Conservation (phyloP, 805 yeast species). For the Saccharomycopsis lassenensis region DNA sequence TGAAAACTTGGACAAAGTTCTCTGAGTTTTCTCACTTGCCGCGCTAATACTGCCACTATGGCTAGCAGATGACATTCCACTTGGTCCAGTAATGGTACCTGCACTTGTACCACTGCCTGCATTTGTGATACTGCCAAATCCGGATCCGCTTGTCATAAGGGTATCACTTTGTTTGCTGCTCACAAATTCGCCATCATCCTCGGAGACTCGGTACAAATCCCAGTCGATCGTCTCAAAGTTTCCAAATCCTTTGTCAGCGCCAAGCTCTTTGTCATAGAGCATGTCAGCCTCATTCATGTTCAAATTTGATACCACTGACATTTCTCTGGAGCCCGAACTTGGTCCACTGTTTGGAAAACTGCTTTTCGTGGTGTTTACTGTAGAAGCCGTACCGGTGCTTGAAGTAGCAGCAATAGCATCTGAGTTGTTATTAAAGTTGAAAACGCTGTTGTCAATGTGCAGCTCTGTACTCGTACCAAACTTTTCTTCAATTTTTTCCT, state of each 20-base stretch:
- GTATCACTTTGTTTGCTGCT: background rate
- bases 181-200: constrained; percentile 12
- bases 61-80: no score
- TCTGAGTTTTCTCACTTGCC: no score
- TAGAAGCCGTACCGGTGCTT: background rate
- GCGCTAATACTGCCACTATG: no score
- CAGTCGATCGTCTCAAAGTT: constrained; percentile 1
- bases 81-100: no score
- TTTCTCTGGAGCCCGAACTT: no score
- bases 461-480: no score
- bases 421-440: background rate
- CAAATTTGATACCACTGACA: constrained; percentile 4
- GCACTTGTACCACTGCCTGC: no score
- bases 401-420: background rate
- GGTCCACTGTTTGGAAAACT: no score
- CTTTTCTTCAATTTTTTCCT: no score
- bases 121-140: constrained; percentile 1
- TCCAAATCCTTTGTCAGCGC: background rate
- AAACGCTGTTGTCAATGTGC: background rate
- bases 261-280: constrained; percentile 1
- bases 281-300: background rate
- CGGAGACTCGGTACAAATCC: constrained; percentile 8
- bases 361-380: no score
- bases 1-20: no score
- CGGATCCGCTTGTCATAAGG: background rate